Base-by-base conservation (phyloP, 2,329 filamentous ascomycete genomes). In the Aspergillus fischeri region DNA sequence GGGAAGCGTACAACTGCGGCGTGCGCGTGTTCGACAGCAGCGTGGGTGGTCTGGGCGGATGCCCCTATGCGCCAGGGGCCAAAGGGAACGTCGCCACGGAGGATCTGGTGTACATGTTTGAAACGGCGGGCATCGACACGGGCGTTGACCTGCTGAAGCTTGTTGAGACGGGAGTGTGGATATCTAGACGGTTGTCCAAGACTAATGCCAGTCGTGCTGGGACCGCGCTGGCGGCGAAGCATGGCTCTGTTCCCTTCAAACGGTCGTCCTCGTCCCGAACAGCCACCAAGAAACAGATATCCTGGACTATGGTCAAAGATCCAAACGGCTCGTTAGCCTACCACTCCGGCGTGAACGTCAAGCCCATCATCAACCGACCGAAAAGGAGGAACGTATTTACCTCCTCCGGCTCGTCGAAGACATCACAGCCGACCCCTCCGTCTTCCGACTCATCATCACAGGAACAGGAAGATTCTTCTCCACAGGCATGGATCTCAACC, bases 51-150 rank as follows among this genome's bases (percentile, higher is more conserved):
- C 78, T 96, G 0, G 91, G 91, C 1, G 91, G 91, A 0, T 95
- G 91, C 69, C 91, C 91, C 0, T 96, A 90, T 69, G 90, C 87
- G 60, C 91, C 90, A 0, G 91, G 91, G 0, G 91, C 91, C 0
- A 94, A 90, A 44, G 91, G 91, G 1, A 96, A 95, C 70, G 89
- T 93, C 11, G 86, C 89, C 1, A 92, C 90, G 0, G 91, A 96
- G 75, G 89, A 95, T 70, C 75, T 95, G 74, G 87, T 94, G 1
- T 91, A 93, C 69, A 87, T 89, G 64, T 75, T 75, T 38, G 61
- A 73, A 6, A 63, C 67, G 11, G 68, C 92, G 54, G 91, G 91
- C 0, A 85, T 90, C 75, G 78, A 85, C 45, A 92, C 90, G 0
- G 90, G 90, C 0, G 82, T 94, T 1, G 83, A 90, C 68, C 62